A percentile compares a stretch with the other conserved stretches of the same genome.
phyloP scores from a whole-genome alignment of 495 filamentous ascomycete genomes.

The Lentithecium fluviatile region DNA sequence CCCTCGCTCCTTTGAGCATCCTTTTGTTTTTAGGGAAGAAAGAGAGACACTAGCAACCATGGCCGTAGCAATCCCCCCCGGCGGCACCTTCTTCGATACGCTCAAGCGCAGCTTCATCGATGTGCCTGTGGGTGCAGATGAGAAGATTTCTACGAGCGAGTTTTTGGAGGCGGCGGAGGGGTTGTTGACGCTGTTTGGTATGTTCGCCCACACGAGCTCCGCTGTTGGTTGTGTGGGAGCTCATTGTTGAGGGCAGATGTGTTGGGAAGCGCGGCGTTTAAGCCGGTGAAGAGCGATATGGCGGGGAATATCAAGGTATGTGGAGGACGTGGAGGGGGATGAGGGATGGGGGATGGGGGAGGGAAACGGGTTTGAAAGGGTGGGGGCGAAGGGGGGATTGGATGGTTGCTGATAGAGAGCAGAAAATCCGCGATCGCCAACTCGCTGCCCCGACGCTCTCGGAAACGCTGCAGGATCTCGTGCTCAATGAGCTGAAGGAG shows the following conservation, averaged over 20 bases:
- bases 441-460: constrained; percentile 73
- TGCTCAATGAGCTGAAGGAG: constrained; percentile 78
- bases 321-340: background rate
- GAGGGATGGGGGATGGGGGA: background rate
- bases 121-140: constrained; percentile 69
- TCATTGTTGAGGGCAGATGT: constrained; percentile 56
- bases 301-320: constrained; percentile 84
- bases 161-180: constrained; percentile 91
- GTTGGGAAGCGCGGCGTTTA: constrained; percentile 79
- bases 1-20: too few species aligned
- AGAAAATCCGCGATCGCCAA: constrained; percentile 87
- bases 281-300: constrained; percentile 86
- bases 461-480: constrained; percentile 76
- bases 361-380: background rate
- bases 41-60: constrained; percentile 2
- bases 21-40: too few species aligned
- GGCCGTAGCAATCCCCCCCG: constrained; percentile 50
- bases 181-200: constrained; percentile 84
- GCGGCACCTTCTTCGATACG: constrained; percentile 79
- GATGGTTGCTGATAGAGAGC: constrained; percentile 43
- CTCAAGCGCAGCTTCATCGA: constrained; percentile 78
- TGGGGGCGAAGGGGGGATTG: background rate
- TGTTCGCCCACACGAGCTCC: constrained; percentile 24
- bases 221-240: background rate
- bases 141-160: constrained; percentile 75